A percentile compares a stretch with the other conserved stretches of the same genome.
Conservation (phyloP, 371 early-diverging fungal genomes). For the Rhizopus delemar region DNA sequence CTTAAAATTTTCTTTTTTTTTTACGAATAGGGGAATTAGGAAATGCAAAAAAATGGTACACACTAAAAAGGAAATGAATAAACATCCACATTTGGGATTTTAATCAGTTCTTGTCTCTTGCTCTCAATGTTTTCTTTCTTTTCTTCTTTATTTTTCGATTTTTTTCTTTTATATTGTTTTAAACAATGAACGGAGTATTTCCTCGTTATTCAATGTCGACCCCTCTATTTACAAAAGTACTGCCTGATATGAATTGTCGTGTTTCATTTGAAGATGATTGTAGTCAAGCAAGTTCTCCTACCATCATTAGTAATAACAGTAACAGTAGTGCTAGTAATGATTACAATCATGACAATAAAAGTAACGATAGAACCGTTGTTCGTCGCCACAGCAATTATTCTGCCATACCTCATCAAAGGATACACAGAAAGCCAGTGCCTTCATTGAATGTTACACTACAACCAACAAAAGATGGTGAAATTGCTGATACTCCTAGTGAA, state of each 20-base stretch:
- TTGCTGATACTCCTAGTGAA: constrained; percentile 20
- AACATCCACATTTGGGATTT: constrained; percentile 4
- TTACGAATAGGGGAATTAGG: not conserved
- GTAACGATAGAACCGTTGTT: not conserved
- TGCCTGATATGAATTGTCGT: not conserved
- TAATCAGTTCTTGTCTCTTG: not conserved
- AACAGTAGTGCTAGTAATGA: not conserved
- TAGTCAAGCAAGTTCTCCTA: not conserved
- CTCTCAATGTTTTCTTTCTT: not conserved
- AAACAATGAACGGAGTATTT: not conserved
- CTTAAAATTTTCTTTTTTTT: not conserved
- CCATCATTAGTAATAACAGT: not conserved
- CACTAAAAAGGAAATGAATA: constrained; percentile 4
- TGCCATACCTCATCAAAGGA: constrained; percentile 7
- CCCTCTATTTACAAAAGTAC: not conserved
- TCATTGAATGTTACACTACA: not conserved
- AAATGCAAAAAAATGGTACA: not conserved
- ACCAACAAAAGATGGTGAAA: constrained; percentile 7
- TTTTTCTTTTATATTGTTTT: not conserved
- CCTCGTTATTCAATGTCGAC: constrained; percentile 10
- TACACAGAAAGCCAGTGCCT: constrained; percentile 26
- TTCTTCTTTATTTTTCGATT: not conserved
- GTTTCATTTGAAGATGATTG: constrained; percentile 3
- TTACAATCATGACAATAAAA: not conserved
- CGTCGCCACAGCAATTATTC: not conserved